Evolutionary conservation across 805 yeast genomes (phyloP), one percentile per base, ranked within the genome.

Genomic region (Myxozyma neotropica): DNA sequence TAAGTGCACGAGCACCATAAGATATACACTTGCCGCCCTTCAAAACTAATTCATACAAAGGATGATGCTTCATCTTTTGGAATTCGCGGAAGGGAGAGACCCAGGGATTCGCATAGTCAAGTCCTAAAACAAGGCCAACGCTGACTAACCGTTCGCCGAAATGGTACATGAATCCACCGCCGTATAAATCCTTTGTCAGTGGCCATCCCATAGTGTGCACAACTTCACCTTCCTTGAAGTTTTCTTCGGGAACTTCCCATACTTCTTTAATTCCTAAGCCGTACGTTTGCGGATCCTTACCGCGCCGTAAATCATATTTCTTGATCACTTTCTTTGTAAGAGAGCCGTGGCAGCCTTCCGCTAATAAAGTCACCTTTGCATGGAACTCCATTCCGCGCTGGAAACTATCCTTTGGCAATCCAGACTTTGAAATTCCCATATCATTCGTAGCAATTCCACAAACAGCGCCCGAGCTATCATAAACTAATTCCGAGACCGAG

Each of bases 271-370:
- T 81, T 39, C 99, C 99, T 24, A 94, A 73, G 12, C 99, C 99
- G 74, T 94, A 94, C 0, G 98, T 91, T 76, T 94, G 99, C 19
- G 78, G 78, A 19, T 85, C 85, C 24, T 55, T 36, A 33, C 82
- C 81, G 51, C 80, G 78, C 58, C 97, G 82, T 61, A 94, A 76
- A 44, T 85, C 78, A 74, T 75, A 93, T 68, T 85, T 83, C 55
- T 80, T 76, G 54, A 93, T 86, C 0, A 83, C 86, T 70, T 87
- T 82, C 72, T 94, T 93, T 12, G 92, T 80, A 55, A 94, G 77
- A 0, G 97, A 91, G 0, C 99, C 99, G 74, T 92, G 98, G 72
- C 99, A 94, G n/a, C 99, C 99, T 75, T 94, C 99, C 4, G 96
- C 96, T 33, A 94, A 80, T 17, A 94, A 87, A 0, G 97, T 92